Evolutionary conservation across 1,284 basidiomycete genomes (phyloP).

Genomic region (Irpex lacteus): DNA sequence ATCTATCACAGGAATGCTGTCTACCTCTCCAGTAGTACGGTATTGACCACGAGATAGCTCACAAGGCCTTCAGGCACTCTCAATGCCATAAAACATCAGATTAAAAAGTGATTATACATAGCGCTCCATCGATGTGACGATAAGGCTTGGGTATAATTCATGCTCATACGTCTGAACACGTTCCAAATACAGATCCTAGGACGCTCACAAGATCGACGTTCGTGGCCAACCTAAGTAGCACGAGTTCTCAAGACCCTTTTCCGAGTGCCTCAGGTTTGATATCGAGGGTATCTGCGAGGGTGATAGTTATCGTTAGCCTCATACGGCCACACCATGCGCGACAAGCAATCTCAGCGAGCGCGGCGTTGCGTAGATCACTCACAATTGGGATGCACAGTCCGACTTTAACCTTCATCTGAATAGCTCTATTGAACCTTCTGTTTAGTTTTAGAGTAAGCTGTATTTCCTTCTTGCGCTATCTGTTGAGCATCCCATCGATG

Average conservation of each 20-base stretch:
- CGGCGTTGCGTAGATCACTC: no score
- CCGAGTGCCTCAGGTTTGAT: neutral
- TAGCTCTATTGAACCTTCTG: neutral
- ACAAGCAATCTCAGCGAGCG: neutral
- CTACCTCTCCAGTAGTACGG: no score
- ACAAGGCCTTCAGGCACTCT: neutral
- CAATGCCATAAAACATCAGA: neutral
- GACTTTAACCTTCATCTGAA: neutral
- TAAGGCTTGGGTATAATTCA: neutral
- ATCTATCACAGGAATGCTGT: neutral
- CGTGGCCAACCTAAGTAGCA: neutral
- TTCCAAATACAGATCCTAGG: neutral
- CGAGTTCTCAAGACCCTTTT: neutral
- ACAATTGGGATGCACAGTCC: no score
- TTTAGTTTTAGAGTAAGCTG: neutral
- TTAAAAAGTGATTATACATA: neutral
- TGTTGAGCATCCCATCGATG: constrained; percentile 4
- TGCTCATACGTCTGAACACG: neutral
- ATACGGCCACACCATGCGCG: neutral
- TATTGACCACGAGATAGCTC: neutral
- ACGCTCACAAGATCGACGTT: neutral
- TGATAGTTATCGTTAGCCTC: no score
- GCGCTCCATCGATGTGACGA: neutral
- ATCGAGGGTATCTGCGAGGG: neutral
- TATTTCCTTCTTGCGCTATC: neutral